Conservation (phyloP, 495 filamentous ascomycete genomes). For the Penicillium robsamsonii region DNA sequence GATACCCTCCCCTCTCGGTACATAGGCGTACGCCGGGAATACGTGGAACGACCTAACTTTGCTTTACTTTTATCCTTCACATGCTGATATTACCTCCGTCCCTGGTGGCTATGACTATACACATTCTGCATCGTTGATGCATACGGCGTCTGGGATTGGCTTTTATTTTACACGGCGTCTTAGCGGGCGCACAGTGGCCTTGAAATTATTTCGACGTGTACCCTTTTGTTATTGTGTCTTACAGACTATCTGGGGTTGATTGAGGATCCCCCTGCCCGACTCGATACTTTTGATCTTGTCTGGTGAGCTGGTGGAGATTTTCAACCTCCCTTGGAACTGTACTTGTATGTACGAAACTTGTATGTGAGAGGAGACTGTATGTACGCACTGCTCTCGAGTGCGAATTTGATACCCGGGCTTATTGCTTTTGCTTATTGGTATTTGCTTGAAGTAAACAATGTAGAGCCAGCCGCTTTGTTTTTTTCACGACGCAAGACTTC, state of each 20-base stretch:
- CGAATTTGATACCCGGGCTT: constrained; percentile 25
- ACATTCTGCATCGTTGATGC: constrained; percentile 18
- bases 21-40: constrained; percentile 1
- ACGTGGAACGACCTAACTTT: constrained; percentile 21
- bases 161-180: constrained; percentile 14
- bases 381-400: constrained; percentile 12
- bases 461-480: not conserved
- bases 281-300: not conserved
- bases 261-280: not conserved
- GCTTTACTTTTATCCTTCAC: constrained; percentile 8
- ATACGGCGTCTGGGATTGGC: constrained; percentile 16
- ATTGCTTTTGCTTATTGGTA: not conserved
- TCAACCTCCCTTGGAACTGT: constrained; percentile 10
- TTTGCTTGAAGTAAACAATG: not conserved
- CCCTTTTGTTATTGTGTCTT: constrained; percentile 10
- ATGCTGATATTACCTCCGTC: constrained; percentile 17
- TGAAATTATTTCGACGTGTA: not conserved
- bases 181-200: constrained; percentile 13
- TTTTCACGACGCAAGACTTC: too few relatives aligned
- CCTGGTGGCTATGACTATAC: constrained; percentile 15
- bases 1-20: constrained; percentile 22
- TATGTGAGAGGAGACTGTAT: not conserved
- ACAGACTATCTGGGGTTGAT: constrained; percentile 10
- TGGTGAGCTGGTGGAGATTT: not conserved
- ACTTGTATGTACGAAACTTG: constrained; percentile 18